Conservation (phyloP, 2,329 filamentous ascomycete genomes). For the Niveomyces coronatus region DNA sequence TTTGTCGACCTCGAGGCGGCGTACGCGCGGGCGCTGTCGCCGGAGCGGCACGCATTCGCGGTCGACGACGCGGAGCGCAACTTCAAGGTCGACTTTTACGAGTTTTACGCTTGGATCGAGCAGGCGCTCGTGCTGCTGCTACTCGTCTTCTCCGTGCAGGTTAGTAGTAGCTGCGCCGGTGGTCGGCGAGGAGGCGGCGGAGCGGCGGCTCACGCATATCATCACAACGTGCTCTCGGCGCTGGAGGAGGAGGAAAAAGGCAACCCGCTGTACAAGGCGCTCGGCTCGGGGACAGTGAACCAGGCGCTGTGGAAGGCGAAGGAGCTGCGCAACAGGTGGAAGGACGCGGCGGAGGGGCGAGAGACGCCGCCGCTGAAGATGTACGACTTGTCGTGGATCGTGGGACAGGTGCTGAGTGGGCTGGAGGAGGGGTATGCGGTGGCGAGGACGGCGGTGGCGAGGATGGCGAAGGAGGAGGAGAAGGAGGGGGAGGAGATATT, state of each 20-base stretch:
- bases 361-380: slow-evolving; percentile 37
- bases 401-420: slow-evolving; percentile 45
- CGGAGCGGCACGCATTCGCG: slow-evolving; percentile 23
- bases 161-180: slow-evolving; percentile 25
- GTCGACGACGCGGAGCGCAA: slow-evolving; percentile 48
- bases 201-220: slow-evolving; percentile 42
- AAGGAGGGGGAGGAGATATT: slow-evolving; percentile 16
- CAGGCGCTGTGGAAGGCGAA: slow-evolving; percentile 55
- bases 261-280: slow-evolving; percentile 45
- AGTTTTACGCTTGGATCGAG: slow-evolving; percentile 65
- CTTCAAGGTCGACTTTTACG: slow-evolving; percentile 71
- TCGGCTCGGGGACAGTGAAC: slow-evolving; percentile 46
- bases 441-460: slow-evolving; percentile 34
- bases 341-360: slow-evolving; percentile 46
- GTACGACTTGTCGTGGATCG: slow-evolving; percentile 51
- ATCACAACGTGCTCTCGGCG: slow-evolving; percentile 57
- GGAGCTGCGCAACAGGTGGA: slow-evolving; percentile 63
- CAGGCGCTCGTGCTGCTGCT: slow-evolving; percentile 58
- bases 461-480: slow-evolving; percentile 36
- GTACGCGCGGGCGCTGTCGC: slow-evolving; percentile 40
- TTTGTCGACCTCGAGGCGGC: slow-evolving; percentile 47
- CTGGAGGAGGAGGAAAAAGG: slow-evolving; percentile 43
- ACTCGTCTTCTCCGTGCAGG: slow-evolving; percentile 48
- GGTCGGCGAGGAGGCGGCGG: slow-evolving; percentile 8
- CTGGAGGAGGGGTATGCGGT: slow-evolving; percentile 47